A percentile compares a stretch with the other conserved stretches of the same genome.
phyloP scores from a whole-genome alignment of 129 eudicot genomes.

The Pittosporum tobira region DNA sequence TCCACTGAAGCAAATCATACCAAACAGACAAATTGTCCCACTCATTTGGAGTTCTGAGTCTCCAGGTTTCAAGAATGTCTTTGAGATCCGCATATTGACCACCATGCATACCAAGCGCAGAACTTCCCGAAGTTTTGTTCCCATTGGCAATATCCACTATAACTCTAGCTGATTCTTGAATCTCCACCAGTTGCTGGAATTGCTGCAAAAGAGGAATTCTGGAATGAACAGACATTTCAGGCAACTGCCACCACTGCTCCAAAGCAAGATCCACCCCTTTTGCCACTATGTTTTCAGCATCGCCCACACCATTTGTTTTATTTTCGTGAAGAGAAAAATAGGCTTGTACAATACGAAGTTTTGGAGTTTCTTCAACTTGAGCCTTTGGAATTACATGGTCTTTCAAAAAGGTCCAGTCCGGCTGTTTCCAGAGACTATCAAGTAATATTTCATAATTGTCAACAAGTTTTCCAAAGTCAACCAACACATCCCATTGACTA shows the following conservation, averaged over 20 bases:
- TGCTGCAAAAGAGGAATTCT: constrained; percentile 55
- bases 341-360: constrained; percentile 40
- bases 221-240: constrained; percentile 54
- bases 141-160: constrained; percentile 45
- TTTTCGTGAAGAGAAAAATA: constrained; percentile 51
- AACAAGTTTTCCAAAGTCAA: constrained; percentile 44
- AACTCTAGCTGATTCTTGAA: constrained; percentile 51
- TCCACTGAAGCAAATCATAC: constrained; percentile 58
- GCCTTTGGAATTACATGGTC: constrained; percentile 53
- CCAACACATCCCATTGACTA: constrained; percentile 57
- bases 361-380: constrained; percentile 53
- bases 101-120: constrained; percentile 40
- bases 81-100: constrained; percentile 43
- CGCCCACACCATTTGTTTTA: constrained; percentile 42
- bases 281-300: constrained; percentile 43
- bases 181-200: constrained; percentile 61
- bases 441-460: constrained; percentile 51
- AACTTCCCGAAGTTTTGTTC: constrained; percentile 28
- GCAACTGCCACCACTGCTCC: constrained; percentile 69
- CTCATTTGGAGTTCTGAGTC: constrained; percentile 61
- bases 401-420: constrained; percentile 49
- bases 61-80: constrained; percentile 60
- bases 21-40: constrained; percentile 60
- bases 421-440: constrained; percentile 56
- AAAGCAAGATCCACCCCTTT: constrained; percentile 51